Conservation (phyloP, 2,329 filamentous ascomycete genomes). For the Pestalotiopsis sp. region DNA sequence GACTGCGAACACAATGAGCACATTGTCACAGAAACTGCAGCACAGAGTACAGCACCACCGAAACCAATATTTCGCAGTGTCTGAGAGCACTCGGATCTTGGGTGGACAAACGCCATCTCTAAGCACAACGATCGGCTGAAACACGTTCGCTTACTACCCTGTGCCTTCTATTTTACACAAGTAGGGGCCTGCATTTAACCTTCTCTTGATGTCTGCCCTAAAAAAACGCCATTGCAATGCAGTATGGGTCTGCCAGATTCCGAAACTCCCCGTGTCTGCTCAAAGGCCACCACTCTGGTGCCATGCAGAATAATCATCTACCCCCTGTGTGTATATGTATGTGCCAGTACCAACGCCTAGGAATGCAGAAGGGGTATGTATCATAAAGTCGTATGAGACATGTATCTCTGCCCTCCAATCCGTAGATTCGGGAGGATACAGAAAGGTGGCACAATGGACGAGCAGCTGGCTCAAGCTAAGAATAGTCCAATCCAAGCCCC, state of each 20-base stretch:
- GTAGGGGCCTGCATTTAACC: not conserved
- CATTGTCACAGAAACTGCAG: too few relatives aligned
- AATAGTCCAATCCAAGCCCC: conserved; percentile 63
- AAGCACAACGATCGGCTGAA: not conserved
- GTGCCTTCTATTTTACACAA: not conserved
- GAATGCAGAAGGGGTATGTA: not conserved
- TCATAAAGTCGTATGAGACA: not conserved
- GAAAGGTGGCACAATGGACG: not conserved
- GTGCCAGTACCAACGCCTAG: not conserved
- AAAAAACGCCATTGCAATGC: not conserved
- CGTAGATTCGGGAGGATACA: not conserved
- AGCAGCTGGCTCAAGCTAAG: conserved; percentile 35
- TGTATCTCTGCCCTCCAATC: not conserved
- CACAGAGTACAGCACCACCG: too few relatives aligned
- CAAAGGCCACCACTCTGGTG: not conserved
- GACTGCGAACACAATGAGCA: too few relatives aligned
- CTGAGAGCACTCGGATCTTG: too few relatives aligned
- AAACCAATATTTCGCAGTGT: too few relatives aligned
- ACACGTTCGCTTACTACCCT: not conserved
- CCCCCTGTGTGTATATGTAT: not conserved
- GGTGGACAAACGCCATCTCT: too few relatives aligned
- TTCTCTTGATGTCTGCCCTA: not conserved
- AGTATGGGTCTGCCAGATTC: not conserved
- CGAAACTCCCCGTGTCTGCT: not conserved
- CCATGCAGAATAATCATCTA: not conserved